Evolutionary conservation across 108 stramenopile genomes (phyloP), one percentile per base, ranked within the genome.

Genomic region (Conticribra weissflogii): DNA sequence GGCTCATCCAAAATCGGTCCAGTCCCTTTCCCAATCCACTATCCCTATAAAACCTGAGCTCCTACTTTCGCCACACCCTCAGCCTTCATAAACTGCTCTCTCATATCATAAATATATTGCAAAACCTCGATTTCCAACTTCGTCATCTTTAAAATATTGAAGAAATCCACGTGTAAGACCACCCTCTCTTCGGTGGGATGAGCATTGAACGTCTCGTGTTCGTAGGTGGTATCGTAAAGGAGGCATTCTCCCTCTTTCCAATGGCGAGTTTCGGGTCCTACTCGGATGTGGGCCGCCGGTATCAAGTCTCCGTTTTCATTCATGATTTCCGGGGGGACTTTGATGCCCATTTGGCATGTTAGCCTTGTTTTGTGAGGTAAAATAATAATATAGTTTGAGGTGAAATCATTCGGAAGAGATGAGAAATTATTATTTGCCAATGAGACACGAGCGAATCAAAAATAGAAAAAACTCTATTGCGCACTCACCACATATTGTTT

Each of bases 401-500:
- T n/a, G n/a, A n/a, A n/a, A n/a, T n/a, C n/a, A n/a, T n/a, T n/a
- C n/a, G n/a, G n/a, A n/a, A n/a, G n/a, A n/a, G n/a, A n/a, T n/a
- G n/a, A n/a, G n/a, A n/a, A n/a, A n/a, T n/a, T n/a, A n/a, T n/a
- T n/a, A n/a, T n/a, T n/a, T n/a, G n/a, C n/a, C n/a, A n/a, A n/a
- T n/a, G n/a, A n/a, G n/a, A n/a, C n/a, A n/a, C n/a, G n/a, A n/a
- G n/a, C n/a, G n/a, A n/a, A n/a, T n/a, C n/a, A n/a, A n/a, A n/a
- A n/a, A n/a, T n/a, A n/a, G n/a, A n/a, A n/a, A n/a, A n/a, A n/a
- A n/a, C n/a, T n/a, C n/a, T n/a, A n/a, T n/a, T n/a, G n/a, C n/a
- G n/a, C n/a, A n/a, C n/a, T n/a, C n/a, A n/a, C n/a, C 93, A 94
- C 93, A 94, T 94, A 58, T 94, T 94, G 63, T 94, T 94, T 19